Evolutionary conservation across 1,139 yeast species (phyloP).

Genomic region (Yamadazyma siamensis): DNA sequence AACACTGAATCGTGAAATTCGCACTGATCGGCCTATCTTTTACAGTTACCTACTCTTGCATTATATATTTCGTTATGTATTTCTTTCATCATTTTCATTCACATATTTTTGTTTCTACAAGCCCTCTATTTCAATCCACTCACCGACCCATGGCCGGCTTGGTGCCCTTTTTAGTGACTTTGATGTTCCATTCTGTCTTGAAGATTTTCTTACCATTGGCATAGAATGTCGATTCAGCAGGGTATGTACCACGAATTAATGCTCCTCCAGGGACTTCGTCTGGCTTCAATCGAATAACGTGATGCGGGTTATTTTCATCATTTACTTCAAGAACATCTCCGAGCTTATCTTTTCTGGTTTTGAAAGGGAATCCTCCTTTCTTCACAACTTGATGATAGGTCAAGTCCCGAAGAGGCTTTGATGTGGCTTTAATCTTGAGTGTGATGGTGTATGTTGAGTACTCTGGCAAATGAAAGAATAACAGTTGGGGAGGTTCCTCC

Average conservation of each 20-base stretch:
- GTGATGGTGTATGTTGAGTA: conserved; percentile 27
- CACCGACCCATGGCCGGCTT: conserved; percentile 14
- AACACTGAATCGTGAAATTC: too few species aligned
- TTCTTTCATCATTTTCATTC: too few species aligned
- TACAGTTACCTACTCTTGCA: too few species aligned
- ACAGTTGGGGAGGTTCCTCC: conserved; percentile 26
- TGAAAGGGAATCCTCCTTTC: conserved; percentile 29
- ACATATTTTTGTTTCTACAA: too few species aligned
- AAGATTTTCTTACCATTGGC: conserved; percentile 26
- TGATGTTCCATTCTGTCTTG: conserved; percentile 26
- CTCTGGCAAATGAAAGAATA: conserved; percentile 32
- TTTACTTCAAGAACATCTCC: conserved; percentile 19
- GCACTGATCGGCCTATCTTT: too few species aligned
- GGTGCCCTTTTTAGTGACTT: conserved; percentile 21
- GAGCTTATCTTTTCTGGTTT: conserved; percentile 22
- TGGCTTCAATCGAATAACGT: conserved; percentile 23
- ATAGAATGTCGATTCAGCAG: conserved; percentile 25
- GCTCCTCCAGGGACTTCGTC: conserved; percentile 36
- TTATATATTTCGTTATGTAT: too few species aligned
- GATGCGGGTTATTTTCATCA: conserved; percentile 14
- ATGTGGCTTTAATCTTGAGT: conserved; percentile 25
- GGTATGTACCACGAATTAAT: conserved; percentile 31
- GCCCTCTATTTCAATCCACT: too few species aligned
- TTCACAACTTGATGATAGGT: conserved; percentile 32
- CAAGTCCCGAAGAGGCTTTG: conserved; percentile 21